phyloP scores from a whole-genome alignment of 108 stramenopile species.

The Nitzschia putrida region DNA sequence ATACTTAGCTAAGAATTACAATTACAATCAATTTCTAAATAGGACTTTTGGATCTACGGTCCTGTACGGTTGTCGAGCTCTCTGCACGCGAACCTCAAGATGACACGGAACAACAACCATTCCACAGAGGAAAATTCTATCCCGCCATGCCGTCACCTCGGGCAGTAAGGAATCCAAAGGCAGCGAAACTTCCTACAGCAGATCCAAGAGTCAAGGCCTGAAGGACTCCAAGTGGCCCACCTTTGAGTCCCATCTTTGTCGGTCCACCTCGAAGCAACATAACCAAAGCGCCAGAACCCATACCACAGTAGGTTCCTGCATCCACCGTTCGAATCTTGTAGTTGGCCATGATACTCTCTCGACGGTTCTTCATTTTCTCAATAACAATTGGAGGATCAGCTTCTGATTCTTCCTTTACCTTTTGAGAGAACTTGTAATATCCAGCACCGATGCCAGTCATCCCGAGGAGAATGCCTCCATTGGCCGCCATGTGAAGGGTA shows the following conservation, averaged over 20 bases:
- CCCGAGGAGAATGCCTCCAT: not conserved
- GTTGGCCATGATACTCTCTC: not conserved
- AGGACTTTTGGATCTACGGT: too few species aligned
- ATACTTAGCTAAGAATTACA: too few species aligned
- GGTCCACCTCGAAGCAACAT: constrained; percentile 2
- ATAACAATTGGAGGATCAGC: not conserved
- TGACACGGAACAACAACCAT: too few species aligned
- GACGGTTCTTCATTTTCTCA: not conserved
- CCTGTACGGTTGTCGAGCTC: too few species aligned
- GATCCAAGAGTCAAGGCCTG: not conserved
- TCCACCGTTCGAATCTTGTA: constrained; percentile 4
- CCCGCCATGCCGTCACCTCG: not conserved
- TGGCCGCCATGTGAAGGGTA: not conserved
- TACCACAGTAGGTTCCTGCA: not conserved
- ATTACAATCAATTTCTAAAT: too few species aligned
- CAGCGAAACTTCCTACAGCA: not conserved
- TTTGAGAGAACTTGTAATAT: not conserved
- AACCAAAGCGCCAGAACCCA: not conserved
- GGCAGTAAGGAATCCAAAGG: not conserved
- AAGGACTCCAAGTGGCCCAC: not conserved
- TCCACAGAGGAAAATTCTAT: too few species aligned
- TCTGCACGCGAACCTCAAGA: too few species aligned
- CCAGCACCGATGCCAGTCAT: not conserved
- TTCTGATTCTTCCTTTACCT: not conserved
- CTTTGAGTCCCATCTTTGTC: not conserved